phyloP scores from a whole-genome alignment of 1,284 basidiomycete species.

The Abortiporus biennis region DNA sequence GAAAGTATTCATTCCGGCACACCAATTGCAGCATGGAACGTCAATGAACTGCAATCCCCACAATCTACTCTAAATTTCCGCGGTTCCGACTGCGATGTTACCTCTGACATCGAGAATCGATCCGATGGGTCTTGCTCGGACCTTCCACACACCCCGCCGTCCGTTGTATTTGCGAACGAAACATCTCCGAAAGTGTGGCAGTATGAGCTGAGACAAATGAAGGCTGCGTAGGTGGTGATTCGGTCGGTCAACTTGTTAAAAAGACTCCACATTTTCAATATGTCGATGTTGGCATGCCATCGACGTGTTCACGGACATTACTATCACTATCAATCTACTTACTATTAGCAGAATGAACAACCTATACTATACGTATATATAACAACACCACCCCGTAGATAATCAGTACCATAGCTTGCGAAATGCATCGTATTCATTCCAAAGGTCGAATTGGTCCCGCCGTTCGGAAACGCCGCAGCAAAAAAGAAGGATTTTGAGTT shows the following conservation, averaged over 20 bases:
- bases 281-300: background rate
- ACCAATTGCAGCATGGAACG: background rate
- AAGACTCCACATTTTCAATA: background rate
- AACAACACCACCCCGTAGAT: too few species aligned
- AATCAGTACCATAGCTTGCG: too few species aligned
- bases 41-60: too few species aligned
- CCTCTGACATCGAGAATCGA: too few species aligned
- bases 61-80: too few species aligned
- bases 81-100: too few species aligned
- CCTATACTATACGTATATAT: background rate
- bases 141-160: background rate
- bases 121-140: too few species aligned
- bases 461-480: too few species aligned
- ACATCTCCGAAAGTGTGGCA: conserved; percentile 12
- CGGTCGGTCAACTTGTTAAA: background rate
- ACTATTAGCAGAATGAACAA: background rate
- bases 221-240: conserved; percentile 4
- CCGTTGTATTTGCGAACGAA: conserved; percentile 1
- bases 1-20: background rate
- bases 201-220: conserved; percentile 16
- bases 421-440: too few species aligned
- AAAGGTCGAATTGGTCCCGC: too few species aligned
- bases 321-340: background rate
- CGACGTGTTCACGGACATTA: background rate
- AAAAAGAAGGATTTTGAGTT: too few species aligned